Evolutionary conservation across 2,329 filamentous ascomycete genomes (phyloP), one percentile per base, ranked within the genome.

Genomic region (Ophiostoma sp.): DNA sequence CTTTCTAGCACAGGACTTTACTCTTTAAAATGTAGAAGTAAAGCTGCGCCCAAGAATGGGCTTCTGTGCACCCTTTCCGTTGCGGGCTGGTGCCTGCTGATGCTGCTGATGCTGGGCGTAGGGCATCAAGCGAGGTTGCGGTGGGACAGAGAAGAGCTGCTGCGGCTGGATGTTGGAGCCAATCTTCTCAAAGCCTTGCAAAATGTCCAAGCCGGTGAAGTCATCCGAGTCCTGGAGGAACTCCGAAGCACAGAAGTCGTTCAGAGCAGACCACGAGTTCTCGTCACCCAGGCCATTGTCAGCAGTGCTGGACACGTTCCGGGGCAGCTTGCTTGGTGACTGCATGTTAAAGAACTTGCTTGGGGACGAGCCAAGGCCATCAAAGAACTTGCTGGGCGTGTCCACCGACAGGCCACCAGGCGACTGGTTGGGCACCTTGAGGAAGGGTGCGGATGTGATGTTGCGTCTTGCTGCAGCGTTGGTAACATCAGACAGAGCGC

Each of bases 141-240:
- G 79, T 78, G 71, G 79, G 17, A 52, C 61, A 9, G 55, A 59
- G 68, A 77, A 75, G 28, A 76, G 71, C 31, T 77, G 73, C 72
- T 77, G 77, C 76, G 74, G 79, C 72, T 73, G 78, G 59, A 75
- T 83, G 76, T 79, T 84, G 63, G 84, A 83, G 64, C 92, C 92
- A 79, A 94, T 94, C 83, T 91, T 92, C 79, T 91, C 89, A 78
- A 94, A 94, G 11, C 91, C 91, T 78, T 93, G 90, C 63, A 92
- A 86, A 76, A 94, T 91, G 78, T 94, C 92, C 69, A 94, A 86
- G 1, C 87, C 89, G 17, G 87, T 82, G 74, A 84, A 85, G 59
- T 91, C 89, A 73, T 88, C 85, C 2, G 84, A 83, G 55, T 90
- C 88, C 74, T 91, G 89, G 70, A 89, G 83, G 55, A 91, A 85